Evolutionary conservation across 805 yeast species (phyloP).

Genomic region (Lachancea quebecensis): DNA sequence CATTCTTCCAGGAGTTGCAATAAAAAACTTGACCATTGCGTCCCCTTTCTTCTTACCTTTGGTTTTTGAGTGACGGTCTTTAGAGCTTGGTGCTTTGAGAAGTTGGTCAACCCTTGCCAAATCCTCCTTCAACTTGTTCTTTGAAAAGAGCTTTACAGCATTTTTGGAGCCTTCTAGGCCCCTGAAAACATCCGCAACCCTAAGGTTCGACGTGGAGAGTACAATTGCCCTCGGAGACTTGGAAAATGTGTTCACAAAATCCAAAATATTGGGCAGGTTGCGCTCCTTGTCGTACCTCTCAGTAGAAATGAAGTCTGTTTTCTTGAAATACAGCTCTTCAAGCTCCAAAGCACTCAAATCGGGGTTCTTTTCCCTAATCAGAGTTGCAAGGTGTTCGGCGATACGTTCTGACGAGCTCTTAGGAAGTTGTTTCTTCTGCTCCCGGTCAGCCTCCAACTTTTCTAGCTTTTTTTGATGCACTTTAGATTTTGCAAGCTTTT

Average conservation of each 20-base stretch:
- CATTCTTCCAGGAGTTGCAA: conserved; percentile 30
- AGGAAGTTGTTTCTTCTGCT: conserved; percentile 51
- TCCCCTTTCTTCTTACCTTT: conserved; percentile 11
- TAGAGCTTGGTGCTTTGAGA: conserved; percentile 5
- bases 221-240: conserved; percentile 38
- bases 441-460: conserved; percentile 59
- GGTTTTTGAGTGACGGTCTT: conserved; percentile 1
- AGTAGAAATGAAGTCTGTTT: conserved; percentile 53
- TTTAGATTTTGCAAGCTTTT: conserved; percentile 32
- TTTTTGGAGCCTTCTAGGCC: conserved; percentile 47
- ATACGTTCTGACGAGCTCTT: conserved; percentile 50
- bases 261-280: conserved; percentile 46
- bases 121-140: conserved; percentile 66
- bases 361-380: conserved; percentile 52
- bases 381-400: conserved; percentile 58
- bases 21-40: conserved; percentile 19
- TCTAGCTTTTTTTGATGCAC: conserved; percentile 57
- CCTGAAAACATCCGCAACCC: conserved; percentile 82
- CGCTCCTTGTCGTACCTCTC: conserved; percentile 48
- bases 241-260: conserved; percentile 48
- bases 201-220: conserved; percentile 69
- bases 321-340: conserved; percentile 53
- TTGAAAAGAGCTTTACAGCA: conserved; percentile 64
- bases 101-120: conserved; percentile 20
- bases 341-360: conserved; percentile 72